phyloP scores from a whole-genome alignment of 2,329 filamentous ascomycete genomes.

The Juglanconis sp. region DNA sequence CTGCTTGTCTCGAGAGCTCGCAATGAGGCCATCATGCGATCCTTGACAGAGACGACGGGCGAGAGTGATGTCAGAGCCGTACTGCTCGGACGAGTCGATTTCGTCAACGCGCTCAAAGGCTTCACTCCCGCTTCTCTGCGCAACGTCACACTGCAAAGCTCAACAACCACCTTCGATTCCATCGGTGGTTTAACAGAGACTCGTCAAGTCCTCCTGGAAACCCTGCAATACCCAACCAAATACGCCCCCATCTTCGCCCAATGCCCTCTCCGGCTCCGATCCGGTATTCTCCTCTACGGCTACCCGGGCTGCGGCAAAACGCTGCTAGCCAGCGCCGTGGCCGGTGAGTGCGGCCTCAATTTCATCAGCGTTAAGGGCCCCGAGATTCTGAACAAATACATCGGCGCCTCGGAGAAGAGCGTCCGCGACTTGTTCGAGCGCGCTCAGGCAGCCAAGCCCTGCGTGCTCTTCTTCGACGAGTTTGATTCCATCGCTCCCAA shows the following conservation, averaged over 20 bases:
- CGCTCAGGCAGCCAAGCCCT: slow-evolving; percentile 84
- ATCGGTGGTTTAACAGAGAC: slow-evolving; percentile 88
- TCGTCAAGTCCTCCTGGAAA: slow-evolving; percentile 87
- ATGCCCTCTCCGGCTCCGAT: slow-evolving; percentile 90
- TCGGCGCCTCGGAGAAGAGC: slow-evolving; percentile 93
- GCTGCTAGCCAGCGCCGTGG: slow-evolving; percentile 90
- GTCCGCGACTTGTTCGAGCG: slow-evolving; percentile 94
- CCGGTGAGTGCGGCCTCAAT: slow-evolving; percentile 94
- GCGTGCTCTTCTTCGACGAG: slow-evolving; percentile 96
- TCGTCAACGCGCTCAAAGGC: slow-evolving; percentile 78
- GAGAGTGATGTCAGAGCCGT: slow-evolving; percentile 51
- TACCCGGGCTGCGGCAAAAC: slow-evolving; percentile 97
- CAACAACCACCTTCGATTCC: slow-evolving; percentile 85
- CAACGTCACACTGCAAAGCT: slow-evolving; percentile 90
- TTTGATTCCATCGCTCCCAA: slow-evolving; percentile 98
- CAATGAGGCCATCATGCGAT: slow-evolving; percentile 88
- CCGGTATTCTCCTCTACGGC: slow-evolving; percentile 87
- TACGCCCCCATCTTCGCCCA: slow-evolving; percentile 97
- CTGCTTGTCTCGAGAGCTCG: slow-evolving; percentile 82
- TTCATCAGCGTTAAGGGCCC: slow-evolving; percentile 98
- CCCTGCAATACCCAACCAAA: slow-evolving; percentile 92
- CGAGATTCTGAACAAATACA: slow-evolving; percentile 98
- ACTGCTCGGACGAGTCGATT: slow-evolving; percentile 70
- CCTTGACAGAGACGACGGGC: slow-evolving; percentile 55
- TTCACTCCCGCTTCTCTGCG: slow-evolving; percentile 94